phyloP scores from a whole-genome alignment of 1,284 basidiomycete species.

The Blastosporella zonata region DNA sequence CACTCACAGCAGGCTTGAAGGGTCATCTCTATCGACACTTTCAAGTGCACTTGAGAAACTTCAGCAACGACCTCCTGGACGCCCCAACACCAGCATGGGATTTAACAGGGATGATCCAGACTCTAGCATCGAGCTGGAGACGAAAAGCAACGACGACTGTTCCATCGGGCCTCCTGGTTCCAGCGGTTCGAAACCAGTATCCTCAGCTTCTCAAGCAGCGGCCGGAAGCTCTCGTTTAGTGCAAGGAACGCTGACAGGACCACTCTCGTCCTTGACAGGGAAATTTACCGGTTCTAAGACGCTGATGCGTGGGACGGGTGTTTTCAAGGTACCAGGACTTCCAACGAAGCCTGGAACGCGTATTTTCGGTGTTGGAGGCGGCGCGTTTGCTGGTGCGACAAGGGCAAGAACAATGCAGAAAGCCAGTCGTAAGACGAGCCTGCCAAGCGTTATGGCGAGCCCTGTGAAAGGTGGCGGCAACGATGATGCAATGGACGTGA shows the following conservation, averaged over 20 bases:
- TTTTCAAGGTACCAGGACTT: slow-evolving; percentile 18
- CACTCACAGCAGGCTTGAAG: slow-evolving; percentile 22
- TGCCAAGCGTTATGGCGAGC: slow-evolving; percentile 58
- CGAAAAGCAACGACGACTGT: slow-evolving; percentile 26
- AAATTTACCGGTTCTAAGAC: slow-evolving; percentile 12
- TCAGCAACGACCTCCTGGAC: slow-evolving; percentile 52
- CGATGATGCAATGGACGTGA: slow-evolving; percentile 23
- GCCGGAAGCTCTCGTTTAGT: slow-evolving; percentile 4
- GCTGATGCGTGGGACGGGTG: slow-evolving; percentile 19
- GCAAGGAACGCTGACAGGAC: slow-evolving; percentile 11
- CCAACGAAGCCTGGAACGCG: slow-evolving; percentile 6
- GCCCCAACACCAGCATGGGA: slow-evolving; percentile 65
- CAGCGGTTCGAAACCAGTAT: background rate
- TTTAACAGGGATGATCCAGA: slow-evolving; percentile 44
- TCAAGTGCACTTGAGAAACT: slow-evolving; percentile 62
- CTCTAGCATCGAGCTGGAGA: slow-evolving; percentile 19
- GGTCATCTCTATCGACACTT: slow-evolving; percentile 47
- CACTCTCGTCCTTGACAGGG: slow-evolving; percentile 8
- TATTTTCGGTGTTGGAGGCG: slow-evolving; percentile 22
- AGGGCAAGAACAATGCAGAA: slow-evolving; percentile 37
- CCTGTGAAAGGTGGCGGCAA: slow-evolving; percentile 51
- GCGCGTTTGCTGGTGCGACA: slow-evolving; percentile 17
- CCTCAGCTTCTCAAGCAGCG: slow-evolving; percentile 4
- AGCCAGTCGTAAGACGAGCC: slow-evolving; percentile 61
- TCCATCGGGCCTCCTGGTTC: slow-evolving; percentile 12